phyloP scores from a whole-genome alignment of 2,329 filamentous ascomycete species.

The Penicillium sp. region DNA sequence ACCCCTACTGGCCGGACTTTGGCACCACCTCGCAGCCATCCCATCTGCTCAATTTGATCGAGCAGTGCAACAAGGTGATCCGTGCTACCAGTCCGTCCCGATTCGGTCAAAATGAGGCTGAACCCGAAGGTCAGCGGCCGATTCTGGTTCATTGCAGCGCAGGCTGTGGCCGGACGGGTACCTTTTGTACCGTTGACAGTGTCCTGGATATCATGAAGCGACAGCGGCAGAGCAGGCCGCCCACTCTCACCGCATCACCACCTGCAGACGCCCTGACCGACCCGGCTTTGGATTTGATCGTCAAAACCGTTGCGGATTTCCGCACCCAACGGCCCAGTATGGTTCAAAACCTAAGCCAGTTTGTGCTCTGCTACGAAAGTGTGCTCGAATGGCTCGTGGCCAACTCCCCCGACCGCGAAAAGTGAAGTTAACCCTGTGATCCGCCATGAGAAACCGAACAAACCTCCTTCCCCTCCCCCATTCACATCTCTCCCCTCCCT shows the following conservation, averaged over 20 bases:
- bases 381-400: conserved; percentile 74
- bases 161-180: conserved; percentile 89
- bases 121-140: conserved; percentile 53
- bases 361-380: conserved; percentile 93
- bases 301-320: conserved; percentile 86
- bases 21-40: conserved; percentile 83
- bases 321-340: conserved; percentile 83
- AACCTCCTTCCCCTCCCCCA: too few relatives aligned
- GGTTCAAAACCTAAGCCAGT: conserved; percentile 92
- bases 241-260: not conserved
- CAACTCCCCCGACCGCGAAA: conserved; percentile 15
- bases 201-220: conserved; percentile 95
- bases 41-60: conserved; percentile 82
- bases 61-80: conserved; percentile 70
- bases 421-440: not conserved
- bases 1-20: conserved; percentile 95
- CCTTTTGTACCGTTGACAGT: conserved; percentile 93
- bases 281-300: conserved; percentile 70
- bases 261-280: conserved; percentile 53
- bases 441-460: too few relatives aligned
- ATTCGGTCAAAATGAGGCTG: conserved; percentile 48
- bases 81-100: conserved; percentile 27
- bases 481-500: too few relatives aligned
- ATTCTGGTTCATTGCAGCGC: conserved; percentile 93
- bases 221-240: conserved; percentile 49